These are phyloP conservation scores for Solanum phureja DNA, from an alignment of 257 asterid genomes.

Conservation along the genomic window DNA sequence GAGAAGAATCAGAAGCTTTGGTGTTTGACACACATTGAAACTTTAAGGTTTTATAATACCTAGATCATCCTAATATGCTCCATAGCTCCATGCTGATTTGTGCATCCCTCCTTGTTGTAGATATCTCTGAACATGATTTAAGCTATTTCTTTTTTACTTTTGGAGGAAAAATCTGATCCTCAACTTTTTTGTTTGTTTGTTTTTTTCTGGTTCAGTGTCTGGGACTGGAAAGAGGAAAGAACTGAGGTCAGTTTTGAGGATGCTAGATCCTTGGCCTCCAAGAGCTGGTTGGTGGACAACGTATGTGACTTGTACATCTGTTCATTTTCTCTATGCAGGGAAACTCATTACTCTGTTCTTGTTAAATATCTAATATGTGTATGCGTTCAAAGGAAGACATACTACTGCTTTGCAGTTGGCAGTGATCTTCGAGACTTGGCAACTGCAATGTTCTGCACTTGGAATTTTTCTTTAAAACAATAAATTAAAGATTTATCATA, in stretches of 20 bases:
- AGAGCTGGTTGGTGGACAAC: slow-evolving; percentile 59
- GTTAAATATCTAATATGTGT: not conserved
- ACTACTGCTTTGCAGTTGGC: not conserved
- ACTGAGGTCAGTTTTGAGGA: slow-evolving; percentile 57
- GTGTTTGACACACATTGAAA: slow-evolving; percentile 91
- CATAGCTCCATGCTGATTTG: not conserved
- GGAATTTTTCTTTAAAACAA: not conserved
- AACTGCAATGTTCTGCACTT: not conserved
- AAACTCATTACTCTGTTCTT: not conserved
- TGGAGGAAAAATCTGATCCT: not conserved
- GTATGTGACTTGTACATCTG: slow-evolving; percentile 21
- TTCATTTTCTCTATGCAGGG: not conserved
- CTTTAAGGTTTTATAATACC: slow-evolving; percentile 47
- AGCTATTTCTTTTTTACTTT: not conserved
- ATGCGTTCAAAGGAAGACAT: not conserved
- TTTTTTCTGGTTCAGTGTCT: slow-evolving; percentile 36
- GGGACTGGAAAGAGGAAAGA: slow-evolving; percentile 73
- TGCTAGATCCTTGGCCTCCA: slow-evolving; percentile 76
- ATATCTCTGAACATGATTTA: not conserved
- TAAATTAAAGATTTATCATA: not conserved
- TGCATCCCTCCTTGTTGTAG: not conserved
- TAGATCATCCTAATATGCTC: not conserved
- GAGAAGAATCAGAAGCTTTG: slow-evolving; percentile 54
- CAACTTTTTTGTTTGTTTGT: not conserved
- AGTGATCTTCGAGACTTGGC: not conserved